Conservation (phyloP, 805 yeast species). For the Yamadazyma philogaea region DNA sequence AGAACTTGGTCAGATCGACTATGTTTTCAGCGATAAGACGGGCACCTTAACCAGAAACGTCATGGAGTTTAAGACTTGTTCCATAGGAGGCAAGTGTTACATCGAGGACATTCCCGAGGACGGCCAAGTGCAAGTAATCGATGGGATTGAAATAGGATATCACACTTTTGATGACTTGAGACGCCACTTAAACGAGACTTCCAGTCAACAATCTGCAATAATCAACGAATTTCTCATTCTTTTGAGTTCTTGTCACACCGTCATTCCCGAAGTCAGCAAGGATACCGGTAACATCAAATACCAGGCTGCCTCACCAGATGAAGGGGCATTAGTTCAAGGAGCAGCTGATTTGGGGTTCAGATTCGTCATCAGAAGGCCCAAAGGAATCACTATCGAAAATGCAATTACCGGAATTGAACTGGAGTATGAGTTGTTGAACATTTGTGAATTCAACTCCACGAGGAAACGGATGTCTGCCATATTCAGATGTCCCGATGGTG, state of each 20-base stretch:
- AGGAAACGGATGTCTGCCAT: constrained; percentile 97
- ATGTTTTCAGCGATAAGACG: constrained; percentile 94
- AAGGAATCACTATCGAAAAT: constrained; percentile 63
- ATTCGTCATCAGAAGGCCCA: constrained; percentile 83
- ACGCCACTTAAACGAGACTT: constrained; percentile 38
- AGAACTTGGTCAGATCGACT: constrained; percentile 95
- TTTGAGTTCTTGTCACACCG: constrained; percentile 93
- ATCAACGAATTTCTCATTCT: constrained; percentile 78
- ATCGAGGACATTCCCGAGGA: constrained; percentile 91
- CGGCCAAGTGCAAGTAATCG: constrained; percentile 61
- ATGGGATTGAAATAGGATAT: constrained; percentile 80
- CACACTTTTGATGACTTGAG: constrained; percentile 63
- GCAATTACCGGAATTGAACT: constrained; percentile 46
- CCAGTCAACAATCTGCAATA: constrained; percentile 43
- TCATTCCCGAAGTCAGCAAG: constrained; percentile 80
- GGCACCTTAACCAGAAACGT: constrained; percentile 95
- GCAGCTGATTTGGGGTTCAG: constrained; percentile 86
- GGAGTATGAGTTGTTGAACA: constrained; percentile 73
- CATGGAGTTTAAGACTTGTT: constrained; percentile 93
- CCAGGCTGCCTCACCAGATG: constrained; percentile 99
- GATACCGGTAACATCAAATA: constrained; percentile 68
- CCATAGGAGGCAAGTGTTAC: constrained; percentile 90
- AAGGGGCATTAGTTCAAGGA: constrained; percentile 97
- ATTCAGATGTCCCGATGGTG: constrained; percentile 91
- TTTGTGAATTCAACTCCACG: constrained; percentile 96